Conservation (phyloP, 441 rosid genomes). For the Populus trichocarpa region DNA sequence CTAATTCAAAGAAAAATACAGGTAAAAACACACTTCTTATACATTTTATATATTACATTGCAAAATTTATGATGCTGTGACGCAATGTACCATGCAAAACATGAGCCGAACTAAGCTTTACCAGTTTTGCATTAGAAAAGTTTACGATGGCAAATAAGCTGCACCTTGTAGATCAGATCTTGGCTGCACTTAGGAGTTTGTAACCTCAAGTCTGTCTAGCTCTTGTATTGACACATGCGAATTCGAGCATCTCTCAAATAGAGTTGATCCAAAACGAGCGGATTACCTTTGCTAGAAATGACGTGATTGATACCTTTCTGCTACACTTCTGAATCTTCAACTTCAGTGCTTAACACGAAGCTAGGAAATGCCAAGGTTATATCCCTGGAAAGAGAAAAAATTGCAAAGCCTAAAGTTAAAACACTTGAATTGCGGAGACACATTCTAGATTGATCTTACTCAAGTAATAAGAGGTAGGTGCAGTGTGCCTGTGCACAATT, state of each 20-base stretch:
- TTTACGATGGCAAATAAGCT: not conserved
- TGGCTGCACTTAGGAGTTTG: not conserved
- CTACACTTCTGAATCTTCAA: constrained; percentile 49
- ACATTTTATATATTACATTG: not conserved
- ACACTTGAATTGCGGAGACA: not conserved
- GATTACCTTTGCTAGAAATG: not conserved
- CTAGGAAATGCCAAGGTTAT: constrained; percentile 76
- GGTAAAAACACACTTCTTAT: not conserved
- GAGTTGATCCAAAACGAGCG: not conserved
- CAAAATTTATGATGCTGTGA: not conserved
- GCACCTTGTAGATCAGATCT: not conserved
- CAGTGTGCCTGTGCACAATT: not conserved
- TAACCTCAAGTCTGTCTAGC: not conserved
- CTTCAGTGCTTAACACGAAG: constrained; percentile 52
- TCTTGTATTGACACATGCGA: not conserved
- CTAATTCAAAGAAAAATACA: not conserved
- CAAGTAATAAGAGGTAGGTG: not conserved
- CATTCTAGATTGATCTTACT: not conserved
- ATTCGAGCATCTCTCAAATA: not conserved
- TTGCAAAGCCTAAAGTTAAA: not conserved
- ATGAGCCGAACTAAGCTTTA: not conserved
- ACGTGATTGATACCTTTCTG: not conserved
- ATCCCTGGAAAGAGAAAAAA: constrained; percentile 46
- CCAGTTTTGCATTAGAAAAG: not conserved
- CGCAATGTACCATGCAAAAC: not conserved